Evolutionary conservation across 2,329 filamentous ascomycete species (phyloP), one percentile per base, ranked within the genome.

Genomic region (Ascochyta rabiei): DNA sequence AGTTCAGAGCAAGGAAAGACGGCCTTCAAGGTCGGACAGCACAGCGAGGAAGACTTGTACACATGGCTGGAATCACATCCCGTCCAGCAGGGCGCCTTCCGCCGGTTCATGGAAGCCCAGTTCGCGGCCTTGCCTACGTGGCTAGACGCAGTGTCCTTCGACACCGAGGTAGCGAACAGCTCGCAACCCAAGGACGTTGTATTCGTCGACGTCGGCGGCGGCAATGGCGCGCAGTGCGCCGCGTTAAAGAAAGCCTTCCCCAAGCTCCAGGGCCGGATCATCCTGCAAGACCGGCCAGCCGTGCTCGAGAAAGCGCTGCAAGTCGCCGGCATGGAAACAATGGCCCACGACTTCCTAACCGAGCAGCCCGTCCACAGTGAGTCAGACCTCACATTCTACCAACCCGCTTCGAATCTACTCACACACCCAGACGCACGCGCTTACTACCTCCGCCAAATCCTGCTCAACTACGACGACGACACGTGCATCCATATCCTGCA

Each of bases 401-500:
- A 23, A 3, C 35, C 6, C n/a, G n/a, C 6, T 3, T 2, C 9
- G 15, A 16, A 1, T 4, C 21, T 16, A 13, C 30, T 39, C 3
- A 41, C 23, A 21, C 10, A 3, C 5, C 1, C 23, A 49, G 52
- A 46, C 26, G 52, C 52, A 9, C 28, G 47, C 4, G 52, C 52
- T 8, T 55, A 55, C 47, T 50, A 55, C 42, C 38, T 55, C 31
- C 35, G 38, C 37, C 52, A 55, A 18, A 38, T 55, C 19, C 40
- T 55, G 15, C 52, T 43, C 31, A 38, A 33, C 37, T 38, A 38
- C 18, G 30, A 41, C 19, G 52, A 55, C 37, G 16, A 18, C 13
- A 47, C 41, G 1, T 46, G 41, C 46, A 55, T 55, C 18, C 52
- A 55, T 3, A 55, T 55, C 16, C 31, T 55, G 2, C 52, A 55